These are phyloP conservation scores for Aspergillus sp. DNA, from an alignment of 2,329 filamentous ascomycete species.

Conservation along the genomic window DNA sequence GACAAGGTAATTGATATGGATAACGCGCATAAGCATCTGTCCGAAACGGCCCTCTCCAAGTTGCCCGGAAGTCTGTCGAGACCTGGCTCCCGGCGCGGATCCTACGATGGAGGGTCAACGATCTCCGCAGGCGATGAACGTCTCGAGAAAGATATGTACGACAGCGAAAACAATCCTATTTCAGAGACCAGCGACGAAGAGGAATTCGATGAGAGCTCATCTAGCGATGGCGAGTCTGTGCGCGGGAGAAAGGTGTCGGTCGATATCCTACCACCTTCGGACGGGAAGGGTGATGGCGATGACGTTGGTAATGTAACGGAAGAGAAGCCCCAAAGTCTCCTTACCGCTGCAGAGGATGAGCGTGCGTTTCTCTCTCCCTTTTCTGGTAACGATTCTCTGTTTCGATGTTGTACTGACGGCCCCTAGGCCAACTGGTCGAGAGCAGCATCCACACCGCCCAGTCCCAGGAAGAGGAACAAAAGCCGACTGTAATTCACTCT, in stretches of 20 bases:
- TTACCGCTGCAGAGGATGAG: slow-evolving; percentile 71
- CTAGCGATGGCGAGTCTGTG: slow-evolving; percentile 56
- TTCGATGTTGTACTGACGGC: background rate
- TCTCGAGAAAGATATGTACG: slow-evolving; percentile 61
- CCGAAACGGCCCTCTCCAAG: slow-evolving; percentile 59
- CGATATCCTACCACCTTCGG: slow-evolving; percentile 20
- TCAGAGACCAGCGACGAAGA: slow-evolving; percentile 59
- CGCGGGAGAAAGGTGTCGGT: slow-evolving; percentile 21
- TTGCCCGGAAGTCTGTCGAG: slow-evolving; percentile 58
- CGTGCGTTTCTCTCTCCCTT: slow-evolving; percentile 44
- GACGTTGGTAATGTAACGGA: slow-evolving; percentile 17
- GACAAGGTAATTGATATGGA: slow-evolving; percentile 58
- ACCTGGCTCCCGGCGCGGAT: slow-evolving; percentile 30
- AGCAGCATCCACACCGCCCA: slow-evolving; percentile 50
- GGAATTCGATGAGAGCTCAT: slow-evolving; percentile 34
- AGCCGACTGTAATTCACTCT: slow-evolving; percentile 7
- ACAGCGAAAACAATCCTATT: slow-evolving; percentile 55
- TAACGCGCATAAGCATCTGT: slow-evolving; percentile 55
- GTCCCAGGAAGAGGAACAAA: background rate
- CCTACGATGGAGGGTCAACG: slow-evolving; percentile 29
- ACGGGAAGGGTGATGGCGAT: slow-evolving; percentile 20
- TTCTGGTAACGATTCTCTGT: slow-evolving; percentile 9
- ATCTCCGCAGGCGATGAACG: slow-evolving; percentile 47
- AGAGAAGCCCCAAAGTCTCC: slow-evolving; percentile 48
- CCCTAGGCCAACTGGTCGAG: slow-evolving; percentile 46